phyloP scores from a whole-genome alignment of 345 rosid species.

The Dimocarpus longan region DNA sequence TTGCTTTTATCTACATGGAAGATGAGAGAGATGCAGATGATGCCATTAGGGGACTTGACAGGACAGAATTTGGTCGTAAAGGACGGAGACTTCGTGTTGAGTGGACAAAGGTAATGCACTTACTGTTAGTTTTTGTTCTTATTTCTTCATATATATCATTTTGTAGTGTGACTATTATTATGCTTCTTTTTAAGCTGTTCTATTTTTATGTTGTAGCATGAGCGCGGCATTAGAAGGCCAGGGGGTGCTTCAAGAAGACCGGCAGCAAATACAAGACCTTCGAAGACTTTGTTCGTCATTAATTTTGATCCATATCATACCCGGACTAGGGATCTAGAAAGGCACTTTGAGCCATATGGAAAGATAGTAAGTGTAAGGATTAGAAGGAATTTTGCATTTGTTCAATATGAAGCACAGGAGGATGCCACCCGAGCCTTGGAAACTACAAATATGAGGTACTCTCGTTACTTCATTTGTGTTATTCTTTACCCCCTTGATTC shows the following conservation, averaged over 20 bases:
- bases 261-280: slow-evolving; percentile 65
- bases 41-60: slow-evolving; percentile 93
- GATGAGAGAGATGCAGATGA: slow-evolving; percentile 97
- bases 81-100: slow-evolving; percentile 97
- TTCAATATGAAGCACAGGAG: slow-evolving; percentile 84
- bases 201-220: slow-evolving; percentile 52
- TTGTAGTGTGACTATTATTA: not conserved
- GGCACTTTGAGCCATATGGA: slow-evolving; percentile 93
- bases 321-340: slow-evolving; percentile 88
- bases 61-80: slow-evolving; percentile 78
- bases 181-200: not conserved
- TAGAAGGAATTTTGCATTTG: slow-evolving; percentile 94
- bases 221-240: slow-evolving; percentile 68
- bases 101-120: slow-evolving; percentile 81
- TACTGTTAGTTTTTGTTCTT: not conserved
- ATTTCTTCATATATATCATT: not conserved
- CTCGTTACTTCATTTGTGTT: slow-evolving; percentile 12
- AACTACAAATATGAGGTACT: slow-evolving; percentile 76
- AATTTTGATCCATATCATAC: slow-evolving; percentile 86
- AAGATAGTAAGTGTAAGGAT: slow-evolving; percentile 87
- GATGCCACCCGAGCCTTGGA: slow-evolving; percentile 91
- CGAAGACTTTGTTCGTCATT: slow-evolving; percentile 92
- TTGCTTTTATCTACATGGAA: slow-evolving; percentile 95
- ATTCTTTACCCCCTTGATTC: not conserved
- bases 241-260: slow-evolving; percentile 65